Base-by-base conservation (phyloP, 2,329 filamentous ascomycete species). In the Sporothrix sp. region DNA sequence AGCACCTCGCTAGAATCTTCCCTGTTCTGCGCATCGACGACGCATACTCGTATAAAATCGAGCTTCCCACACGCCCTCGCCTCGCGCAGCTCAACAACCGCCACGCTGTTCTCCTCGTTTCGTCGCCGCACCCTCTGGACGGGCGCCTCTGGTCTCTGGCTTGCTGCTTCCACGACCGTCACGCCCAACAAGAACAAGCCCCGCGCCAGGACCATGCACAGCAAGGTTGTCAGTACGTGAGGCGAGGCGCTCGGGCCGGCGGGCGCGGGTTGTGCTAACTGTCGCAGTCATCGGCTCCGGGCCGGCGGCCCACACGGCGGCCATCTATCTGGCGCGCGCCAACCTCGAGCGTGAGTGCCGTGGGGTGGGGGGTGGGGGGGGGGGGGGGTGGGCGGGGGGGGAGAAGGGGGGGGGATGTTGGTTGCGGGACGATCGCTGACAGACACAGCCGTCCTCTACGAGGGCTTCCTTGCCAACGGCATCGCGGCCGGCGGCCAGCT, bases 381-480 rank as follows among this genome's bases (percentile, higher is more conserved):
- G n/a, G n/a, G n/a, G n/a, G n/a, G n/a, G n/a, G n/a, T n/a, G n/a
- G n/a, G n/a, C n/a, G n/a, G n/a, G n/a, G n/a, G n/a, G n/a, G n/a
- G n/a, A n/a, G n/a, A n/a, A n/a, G n/a, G n/a, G n/a, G n/a, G n/a
- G n/a, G n/a, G n/a, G n/a, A n/a, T n/a, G n/a, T n/a, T n/a, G n/a
- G n/a, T n/a, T n/a, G n/a, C n/a, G n/a, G n/a, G n/a, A n/a, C 1
- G 18, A 8, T 28, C 2, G 9, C 50, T 53, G 18, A 55, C 51
- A 3, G 21, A 55, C 3, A 2, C 56, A 81, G 81, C 93, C 56
- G 86, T 96, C 56, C 77, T 98, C 59, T 98, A 97, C 67, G 93
- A 98, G 73, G 93, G 93, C 60, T 95, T 98, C 78, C 82, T 98
- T 67, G 93, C 93, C 61, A 93, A 96, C 65, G 93, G 91, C 63